phyloP scores from a whole-genome alignment of 2,329 filamentous ascomycete species.

The Calonectria pteridis region DNA sequence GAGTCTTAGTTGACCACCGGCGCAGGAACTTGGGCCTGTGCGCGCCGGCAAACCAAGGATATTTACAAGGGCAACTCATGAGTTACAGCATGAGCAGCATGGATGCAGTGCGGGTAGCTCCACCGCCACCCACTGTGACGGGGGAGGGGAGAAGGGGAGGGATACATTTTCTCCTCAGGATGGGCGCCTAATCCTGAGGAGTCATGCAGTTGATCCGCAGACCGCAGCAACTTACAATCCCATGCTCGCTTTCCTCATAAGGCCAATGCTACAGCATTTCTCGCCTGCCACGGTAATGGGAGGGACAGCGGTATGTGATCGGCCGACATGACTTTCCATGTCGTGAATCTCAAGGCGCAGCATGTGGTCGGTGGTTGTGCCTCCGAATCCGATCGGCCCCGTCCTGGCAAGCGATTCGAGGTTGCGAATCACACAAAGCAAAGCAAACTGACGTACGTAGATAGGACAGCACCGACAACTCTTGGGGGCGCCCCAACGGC shows the following conservation, averaged over 20 bases:
- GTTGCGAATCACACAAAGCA: background rate
- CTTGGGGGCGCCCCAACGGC: background rate
- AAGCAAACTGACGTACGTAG: background rate
- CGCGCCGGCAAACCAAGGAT: background rate
- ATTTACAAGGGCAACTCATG: background rate
- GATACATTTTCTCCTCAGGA: background rate
- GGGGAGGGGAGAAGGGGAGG: background rate
- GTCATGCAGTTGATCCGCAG: background rate
- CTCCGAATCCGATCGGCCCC: background rate
- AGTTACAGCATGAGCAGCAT: background rate
- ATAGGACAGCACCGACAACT: background rate
- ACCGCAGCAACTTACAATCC: background rate
- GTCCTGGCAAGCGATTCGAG: background rate
- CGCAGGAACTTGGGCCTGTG: background rate
- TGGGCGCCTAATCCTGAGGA: background rate
- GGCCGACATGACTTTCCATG: slow-evolving; percentile 4
- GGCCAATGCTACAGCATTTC: background rate
- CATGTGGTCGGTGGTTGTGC: background rate
- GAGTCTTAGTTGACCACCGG: background rate
- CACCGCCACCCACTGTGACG: background rate
- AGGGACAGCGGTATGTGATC: background rate
- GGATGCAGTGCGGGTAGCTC: background rate
- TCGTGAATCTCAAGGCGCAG: slow-evolving; percentile 16
- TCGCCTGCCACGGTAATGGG: background rate
- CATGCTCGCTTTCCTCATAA: background rate